These are phyloP conservation scores for Crucihimalaya himalaica DNA, from an alignment of 345 rosid genomes.

Conservation along the genomic window DNA sequence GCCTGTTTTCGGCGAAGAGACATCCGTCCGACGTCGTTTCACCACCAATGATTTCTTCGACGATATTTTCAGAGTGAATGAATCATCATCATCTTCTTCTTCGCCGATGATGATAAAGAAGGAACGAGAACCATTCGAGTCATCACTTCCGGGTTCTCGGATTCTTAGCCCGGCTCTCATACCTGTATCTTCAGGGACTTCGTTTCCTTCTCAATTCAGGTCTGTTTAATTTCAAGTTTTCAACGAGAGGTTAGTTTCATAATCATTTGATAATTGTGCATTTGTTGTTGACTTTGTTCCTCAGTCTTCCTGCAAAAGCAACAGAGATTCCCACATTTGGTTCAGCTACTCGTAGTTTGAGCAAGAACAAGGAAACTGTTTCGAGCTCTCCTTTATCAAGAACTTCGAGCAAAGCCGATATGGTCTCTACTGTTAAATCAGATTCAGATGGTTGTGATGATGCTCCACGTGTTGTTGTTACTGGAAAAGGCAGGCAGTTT, in stretches of 20 bases:
- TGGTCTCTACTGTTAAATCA: constrained; percentile 22
- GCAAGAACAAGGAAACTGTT: constrained; percentile 48
- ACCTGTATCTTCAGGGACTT: constrained; percentile 52
- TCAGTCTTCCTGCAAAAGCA: constrained; percentile 67
- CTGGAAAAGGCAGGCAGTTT: constrained; percentile 46
- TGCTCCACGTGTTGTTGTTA: constrained; percentile 39
- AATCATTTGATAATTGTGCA: neutral
- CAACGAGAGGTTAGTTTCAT: neutral
- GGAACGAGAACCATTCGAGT: constrained; percentile 44
- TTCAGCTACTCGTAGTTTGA: constrained; percentile 42
- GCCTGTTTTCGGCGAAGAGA: constrained; percentile 79
- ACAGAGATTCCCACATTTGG: constrained; percentile 58
- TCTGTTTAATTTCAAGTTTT: constrained; percentile 20
- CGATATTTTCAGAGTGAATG: constrained; percentile 67
- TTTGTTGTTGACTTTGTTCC: neutral
- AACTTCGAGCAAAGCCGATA: constrained; percentile 45
- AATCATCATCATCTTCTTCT: constrained; percentile 26
- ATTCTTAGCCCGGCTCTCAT: constrained; percentile 61
- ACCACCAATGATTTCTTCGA: constrained; percentile 59
- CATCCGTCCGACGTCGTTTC: constrained; percentile 43
- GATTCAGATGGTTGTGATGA: constrained; percentile 3
- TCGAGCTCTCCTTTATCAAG: constrained; percentile 52
- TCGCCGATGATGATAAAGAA: constrained; percentile 49
- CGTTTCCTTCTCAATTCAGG: constrained; percentile 74
- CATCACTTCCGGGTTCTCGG: constrained; percentile 57